Percentiles rank a stretch among this genome's conserved stretches.
Evolutionary conservation across 495 filamentous ascomycete genomes (phyloP).

Genomic region (Penicillium malachiteum): DNA sequence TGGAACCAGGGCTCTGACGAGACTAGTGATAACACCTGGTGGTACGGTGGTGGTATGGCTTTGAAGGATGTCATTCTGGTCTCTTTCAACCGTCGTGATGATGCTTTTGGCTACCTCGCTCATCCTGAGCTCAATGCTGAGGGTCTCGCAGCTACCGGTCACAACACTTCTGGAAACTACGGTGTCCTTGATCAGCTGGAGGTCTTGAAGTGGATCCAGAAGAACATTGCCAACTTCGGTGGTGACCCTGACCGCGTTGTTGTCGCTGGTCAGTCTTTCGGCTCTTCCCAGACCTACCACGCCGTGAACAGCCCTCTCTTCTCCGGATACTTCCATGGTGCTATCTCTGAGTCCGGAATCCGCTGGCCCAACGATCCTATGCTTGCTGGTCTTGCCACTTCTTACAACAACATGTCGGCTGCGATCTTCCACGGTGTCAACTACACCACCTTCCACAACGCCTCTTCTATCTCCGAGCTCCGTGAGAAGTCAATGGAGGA

Average conservation of each 20-base stretch:
- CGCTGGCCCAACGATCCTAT: conserved; percentile 31
- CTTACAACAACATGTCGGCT: conserved; percentile 27
- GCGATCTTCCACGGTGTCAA: conserved; percentile 20
- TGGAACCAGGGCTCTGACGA: conserved; percentile 33
- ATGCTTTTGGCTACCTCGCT: conserved; percentile 66
- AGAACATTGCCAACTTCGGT: conserved; percentile 40
- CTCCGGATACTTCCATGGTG: conserved; percentile 28
- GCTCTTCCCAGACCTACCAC: conserved; percentile 44
- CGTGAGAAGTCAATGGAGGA: conserved; percentile 27
- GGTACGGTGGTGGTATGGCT: conserved; percentile 31
- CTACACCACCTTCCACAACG: conserved; percentile 28
- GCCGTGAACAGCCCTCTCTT: conserved; percentile 30
- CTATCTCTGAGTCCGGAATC: conserved; percentile 28
- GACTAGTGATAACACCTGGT: conserved; percentile 22
- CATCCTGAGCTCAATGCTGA: conserved; percentile 51
- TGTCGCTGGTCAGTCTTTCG: conserved; percentile 52
- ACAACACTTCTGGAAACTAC: conserved; percentile 51
- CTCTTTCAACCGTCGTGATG: conserved; percentile 71
- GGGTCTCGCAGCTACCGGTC: conserved; percentile 19
- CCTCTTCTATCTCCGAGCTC: conserved; percentile 23
- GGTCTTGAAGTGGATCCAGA: conserved; percentile 34
- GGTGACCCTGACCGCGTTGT: conserved; percentile 53
- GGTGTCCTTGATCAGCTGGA: conserved; percentile 39
- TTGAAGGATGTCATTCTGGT: conserved; percentile 57
- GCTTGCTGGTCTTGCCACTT: conserved; percentile 26